Evolutionary conservation across 2,329 filamentous ascomycete genomes (phyloP), one percentile per base, ranked within the genome.

Genomic region (Aureobasidium pullulans): DNA sequence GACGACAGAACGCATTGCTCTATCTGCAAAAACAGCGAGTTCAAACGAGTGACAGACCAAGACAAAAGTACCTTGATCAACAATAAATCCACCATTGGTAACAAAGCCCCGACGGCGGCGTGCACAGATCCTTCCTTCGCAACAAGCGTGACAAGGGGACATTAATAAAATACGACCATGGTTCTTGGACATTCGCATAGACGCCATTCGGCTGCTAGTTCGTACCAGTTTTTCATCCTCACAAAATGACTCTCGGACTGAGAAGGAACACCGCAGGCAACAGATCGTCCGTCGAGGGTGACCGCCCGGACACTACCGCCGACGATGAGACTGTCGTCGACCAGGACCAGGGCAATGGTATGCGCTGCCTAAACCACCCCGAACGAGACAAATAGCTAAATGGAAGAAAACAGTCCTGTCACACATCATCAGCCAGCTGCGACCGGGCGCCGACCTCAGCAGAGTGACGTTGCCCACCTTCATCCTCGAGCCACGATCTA

Each of bases 371-470:
- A 57, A 9, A 10, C 11, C 29, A n/a, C 11, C 11, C 28, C 44
- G 4, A 36, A 50, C 28, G 28, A 47, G 28, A 36, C 46, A 46
- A 31, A 48, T 16, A 8, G 11, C 61, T 16, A 13, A 40, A 6
- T 9, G 15, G 37, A 6, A 23, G 23, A 57, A 34, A 5, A 9
- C 70, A 96, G 94, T 99, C 69, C 87, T 99, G 66, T 89, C 86
- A 61, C 93, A 97, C 76, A 96, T 99, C 75, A 97, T 99, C 71
- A 96, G 92, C 56, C 94, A 99, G 77, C 81, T 99, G 63, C 88
- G 94, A 63, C 94, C 94, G 11, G 94, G 94, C 65, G 94, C 94
- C 68, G 94, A 99, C 73, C 80, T 99, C 67, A 96, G 91, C 75
- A 85, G 93, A 67, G 92, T 99, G 63, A 93, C 94, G 37, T 80